Evolutionary conservation across 2,329 filamentous ascomycete species (phyloP).

Genomic region (Aspergillus ochraceus): DNA sequence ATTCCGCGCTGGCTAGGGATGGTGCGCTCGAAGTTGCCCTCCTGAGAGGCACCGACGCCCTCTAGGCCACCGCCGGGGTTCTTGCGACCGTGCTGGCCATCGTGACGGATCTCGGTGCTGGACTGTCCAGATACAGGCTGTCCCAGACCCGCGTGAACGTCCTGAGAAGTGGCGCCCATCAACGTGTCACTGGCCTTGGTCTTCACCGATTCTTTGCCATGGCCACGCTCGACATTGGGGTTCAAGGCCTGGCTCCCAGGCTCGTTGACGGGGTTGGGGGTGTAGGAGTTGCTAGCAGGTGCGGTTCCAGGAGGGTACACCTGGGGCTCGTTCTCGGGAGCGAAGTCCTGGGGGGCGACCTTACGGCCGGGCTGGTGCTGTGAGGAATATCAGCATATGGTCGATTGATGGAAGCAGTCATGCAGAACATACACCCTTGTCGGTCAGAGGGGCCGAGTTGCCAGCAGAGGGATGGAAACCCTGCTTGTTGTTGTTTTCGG

Average conservation of each 20-base stretch:
- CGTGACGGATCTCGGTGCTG: conserved; percentile 48
- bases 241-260: conserved; percentile 44
- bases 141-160: conserved; percentile 56
- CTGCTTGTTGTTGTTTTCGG: conserved; percentile 11
- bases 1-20: conserved; percentile 29
- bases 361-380: conserved; percentile 66
- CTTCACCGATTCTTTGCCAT: conserved; percentile 43
- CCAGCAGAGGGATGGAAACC: conserved; percentile 6
- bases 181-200: conserved; percentile 50
- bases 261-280: conserved; percentile 40
- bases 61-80: conserved; percentile 44
- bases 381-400: not conserved
- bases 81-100: conserved; percentile 45
- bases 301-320: conserved; percentile 64
- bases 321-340: conserved; percentile 65
- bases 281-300: conserved; percentile 53
- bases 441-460: not conserved
- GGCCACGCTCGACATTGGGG: conserved; percentile 36
- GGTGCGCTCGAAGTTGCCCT: conserved; percentile 22
- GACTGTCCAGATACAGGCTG: conserved; percentile 53
- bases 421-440: conserved; percentile 2
- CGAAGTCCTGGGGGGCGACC: conserved; percentile 55
- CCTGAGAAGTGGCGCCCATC: conserved; percentile 52
- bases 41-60: conserved; percentile 41
- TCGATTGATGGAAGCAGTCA: too few relatives aligned